Percentiles rank a stretch among this genome's conserved stretches.
Conservation (phyloP, 495 filamentous ascomycete genomes). For the Amorphotheca resinae region DNA sequence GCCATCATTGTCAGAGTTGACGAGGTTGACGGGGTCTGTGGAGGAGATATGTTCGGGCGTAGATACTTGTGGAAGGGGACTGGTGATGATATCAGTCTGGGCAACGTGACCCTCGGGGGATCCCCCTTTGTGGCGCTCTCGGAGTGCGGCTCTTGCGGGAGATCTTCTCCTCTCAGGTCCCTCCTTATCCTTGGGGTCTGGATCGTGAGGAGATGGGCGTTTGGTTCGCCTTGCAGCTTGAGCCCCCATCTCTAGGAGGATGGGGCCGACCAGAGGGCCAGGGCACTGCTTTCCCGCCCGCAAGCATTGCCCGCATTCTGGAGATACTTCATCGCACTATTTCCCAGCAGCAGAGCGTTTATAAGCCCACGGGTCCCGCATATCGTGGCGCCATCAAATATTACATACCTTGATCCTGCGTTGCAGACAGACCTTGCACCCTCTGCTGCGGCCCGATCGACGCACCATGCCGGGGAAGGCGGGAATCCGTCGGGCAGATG, state of each 20-base stretch:
- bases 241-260: background rate
- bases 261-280: background rate
- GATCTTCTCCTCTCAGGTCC: no score
- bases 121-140: no score
- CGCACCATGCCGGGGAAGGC: background rate
- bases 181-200: background rate
- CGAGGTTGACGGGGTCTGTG: no score
- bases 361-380: background rate
- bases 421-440: background rate
- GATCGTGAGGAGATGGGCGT: background rate
- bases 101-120: no score
- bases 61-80: no score
- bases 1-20: no score
- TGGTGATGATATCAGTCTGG: no score
- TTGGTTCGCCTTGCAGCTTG: background rate
- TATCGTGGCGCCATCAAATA: background rate
- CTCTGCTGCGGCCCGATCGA: conserved; percentile 2
- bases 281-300: background rate
- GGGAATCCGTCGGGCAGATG: no score
- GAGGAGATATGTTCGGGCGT: no score
- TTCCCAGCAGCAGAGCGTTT: no score
- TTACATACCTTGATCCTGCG: conserved; percentile 4
- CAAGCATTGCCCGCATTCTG: conserved; percentile 2
- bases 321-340: conserved; percentile 5
- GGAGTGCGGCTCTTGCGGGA: no score